phyloP scores from a whole-genome alignment of 768 basidiomycete genomes.

The Leucosporidium creatinivorum region DNA sequence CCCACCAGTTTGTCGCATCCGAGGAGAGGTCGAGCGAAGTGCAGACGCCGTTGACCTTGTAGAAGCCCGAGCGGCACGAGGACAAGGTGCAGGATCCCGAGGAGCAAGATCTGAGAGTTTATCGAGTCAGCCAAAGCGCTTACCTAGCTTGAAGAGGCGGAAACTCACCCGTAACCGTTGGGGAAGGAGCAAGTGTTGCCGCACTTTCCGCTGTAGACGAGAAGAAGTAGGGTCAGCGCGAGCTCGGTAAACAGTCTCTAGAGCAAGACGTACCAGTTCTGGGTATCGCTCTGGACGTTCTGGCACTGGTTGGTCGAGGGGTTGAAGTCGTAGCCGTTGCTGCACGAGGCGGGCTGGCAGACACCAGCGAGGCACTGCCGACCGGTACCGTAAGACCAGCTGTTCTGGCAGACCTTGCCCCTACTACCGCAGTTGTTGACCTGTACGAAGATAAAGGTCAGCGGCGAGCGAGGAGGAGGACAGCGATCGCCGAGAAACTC shows the following conservation, averaged over 20 bases:
- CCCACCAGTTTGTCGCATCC: background rate
- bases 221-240: too few species aligned
- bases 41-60: background rate
- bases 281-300: background rate
- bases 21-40: background rate
- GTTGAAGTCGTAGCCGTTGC: constrained; percentile 5
- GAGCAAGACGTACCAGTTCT: constrained; percentile 4
- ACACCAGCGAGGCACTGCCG: background rate
- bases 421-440: constrained; percentile 25
- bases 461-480: background rate
- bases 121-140: background rate
- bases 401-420: constrained; percentile 7
- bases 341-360: constrained; percentile 8
- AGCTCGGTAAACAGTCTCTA: too few species aligned
- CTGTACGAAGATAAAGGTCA: background rate
- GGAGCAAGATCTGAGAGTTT: background rate
- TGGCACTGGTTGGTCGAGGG: background rate
- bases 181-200: constrained; percentile 19
- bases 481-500: background rate
- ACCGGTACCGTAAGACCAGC: constrained; percentile 8
- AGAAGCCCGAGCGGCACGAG: background rate
- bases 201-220: constrained; percentile 1
- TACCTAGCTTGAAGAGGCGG: constrained; percentile 3
- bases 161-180: constrained; percentile 18
- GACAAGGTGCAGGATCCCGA: background rate